A percentile compares a stretch with the other conserved stretches of the same genome.
These are phyloP conservation scores for Mycena latifolia DNA, from an alignment of 768 basidiomycete species.

Conservation along the genomic window DNA sequence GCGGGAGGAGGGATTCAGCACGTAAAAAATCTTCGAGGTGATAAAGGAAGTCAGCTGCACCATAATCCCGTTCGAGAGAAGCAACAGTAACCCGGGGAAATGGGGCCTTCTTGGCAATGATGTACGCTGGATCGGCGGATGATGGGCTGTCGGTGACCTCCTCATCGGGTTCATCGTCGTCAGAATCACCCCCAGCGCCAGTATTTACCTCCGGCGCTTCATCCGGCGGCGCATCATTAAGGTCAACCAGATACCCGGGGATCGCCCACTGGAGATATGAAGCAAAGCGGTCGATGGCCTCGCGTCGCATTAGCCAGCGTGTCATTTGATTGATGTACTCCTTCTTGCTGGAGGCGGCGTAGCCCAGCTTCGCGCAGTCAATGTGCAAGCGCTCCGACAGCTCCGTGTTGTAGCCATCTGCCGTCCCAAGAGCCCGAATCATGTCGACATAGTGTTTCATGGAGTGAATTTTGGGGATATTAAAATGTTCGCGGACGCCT, in stretches of 20 bases:
- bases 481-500: slow-evolving; percentile 44
- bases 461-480: slow-evolving; percentile 50
- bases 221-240: neutral
- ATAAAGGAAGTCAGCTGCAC: slow-evolving; percentile 29
- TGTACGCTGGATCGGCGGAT: slow-evolving; percentile 4
- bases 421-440: slow-evolving; percentile 41
- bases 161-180: slow-evolving; percentile 2
- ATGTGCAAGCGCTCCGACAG: slow-evolving; percentile 51
- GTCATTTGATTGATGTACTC: slow-evolving; percentile 51
- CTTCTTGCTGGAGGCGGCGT: slow-evolving; percentile 38
- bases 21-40: slow-evolving; percentile 28
- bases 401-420: slow-evolving; percentile 47
- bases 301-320: slow-evolving; percentile 46
- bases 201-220: neutral
- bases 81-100: slow-evolving; percentile 21
- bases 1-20: slow-evolving; percentile 12
- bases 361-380: slow-evolving; percentile 50
- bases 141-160: neutral
- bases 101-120: slow-evolving; percentile 28
- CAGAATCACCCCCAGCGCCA: neutral
- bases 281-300: slow-evolving; percentile 31
- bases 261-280: slow-evolving; percentile 31
- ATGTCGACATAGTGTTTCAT: slow-evolving; percentile 44
- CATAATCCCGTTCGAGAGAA: slow-evolving; percentile 25
- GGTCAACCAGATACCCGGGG: slow-evolving; percentile 21